phyloP scores from a whole-genome alignment of 2,329 filamentous ascomycete genomes.

The Tolypocladium nubicola region DNA sequence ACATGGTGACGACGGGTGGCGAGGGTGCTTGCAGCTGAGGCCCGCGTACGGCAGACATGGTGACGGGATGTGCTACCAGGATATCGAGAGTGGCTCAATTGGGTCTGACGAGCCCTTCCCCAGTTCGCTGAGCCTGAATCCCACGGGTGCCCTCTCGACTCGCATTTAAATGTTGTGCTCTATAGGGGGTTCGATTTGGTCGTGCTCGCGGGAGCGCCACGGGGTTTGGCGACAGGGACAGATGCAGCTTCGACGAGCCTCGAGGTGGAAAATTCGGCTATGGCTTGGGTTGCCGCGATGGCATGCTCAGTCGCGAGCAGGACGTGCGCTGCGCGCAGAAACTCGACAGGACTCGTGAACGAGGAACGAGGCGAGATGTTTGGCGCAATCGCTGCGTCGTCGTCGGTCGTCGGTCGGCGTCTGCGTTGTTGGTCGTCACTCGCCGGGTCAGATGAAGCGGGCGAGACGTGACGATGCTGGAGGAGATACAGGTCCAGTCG shows the following conservation, averaged over 20 bases:
- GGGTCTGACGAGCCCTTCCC: slow-evolving; percentile 7
- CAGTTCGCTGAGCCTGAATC: slow-evolving; percentile 8
- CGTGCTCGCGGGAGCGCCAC: background rate
- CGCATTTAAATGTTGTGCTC: slow-evolving; percentile 8
- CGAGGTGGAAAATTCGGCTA: background rate
- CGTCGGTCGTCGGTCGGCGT: background rate
- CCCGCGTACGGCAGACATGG: slow-evolving; percentile 20
- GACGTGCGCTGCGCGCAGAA: background rate
- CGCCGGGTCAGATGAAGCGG: background rate
- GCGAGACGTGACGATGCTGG: background rate
- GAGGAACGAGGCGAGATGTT: background rate
- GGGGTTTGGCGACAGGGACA: background rate
- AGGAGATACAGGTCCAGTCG: background rate
- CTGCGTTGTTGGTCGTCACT: background rate
- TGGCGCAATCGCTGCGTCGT: background rate
- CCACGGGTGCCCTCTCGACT: slow-evolving; percentile 6
- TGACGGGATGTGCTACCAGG: slow-evolving; percentile 4
- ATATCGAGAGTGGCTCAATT: slow-evolving; percentile 8
- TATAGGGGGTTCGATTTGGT: background rate
- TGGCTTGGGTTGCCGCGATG: background rate
- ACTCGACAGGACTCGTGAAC: background rate
- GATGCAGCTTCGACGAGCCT: background rate
- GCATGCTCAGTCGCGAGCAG: background rate
- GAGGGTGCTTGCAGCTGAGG: slow-evolving; percentile 6
- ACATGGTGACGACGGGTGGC: slow-evolving; percentile 4